phyloP scores from a whole-genome alignment of 2,329 filamentous ascomycete species.

The Remersonia thermophila region DNA sequence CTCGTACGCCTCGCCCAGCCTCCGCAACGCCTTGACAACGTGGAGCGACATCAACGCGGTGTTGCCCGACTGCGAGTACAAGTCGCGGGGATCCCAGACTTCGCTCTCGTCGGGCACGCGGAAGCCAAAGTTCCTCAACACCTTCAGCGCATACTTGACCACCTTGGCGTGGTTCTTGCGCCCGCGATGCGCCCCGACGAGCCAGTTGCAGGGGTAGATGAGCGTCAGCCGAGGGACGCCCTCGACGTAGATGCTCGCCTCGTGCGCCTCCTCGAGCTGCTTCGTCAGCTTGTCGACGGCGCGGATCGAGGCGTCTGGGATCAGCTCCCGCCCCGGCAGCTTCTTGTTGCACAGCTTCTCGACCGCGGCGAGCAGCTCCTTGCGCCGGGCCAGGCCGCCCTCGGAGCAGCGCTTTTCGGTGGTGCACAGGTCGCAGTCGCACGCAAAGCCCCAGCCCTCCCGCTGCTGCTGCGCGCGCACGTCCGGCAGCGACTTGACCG shows the following conservation, averaged over 20 bases:
- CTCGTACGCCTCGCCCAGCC: conserved; percentile 20
- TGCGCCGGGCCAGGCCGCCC: conserved; percentile 14
- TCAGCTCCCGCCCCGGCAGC: conserved; percentile 9
- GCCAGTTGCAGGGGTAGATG: conserved; percentile 26
- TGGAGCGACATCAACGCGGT: conserved; percentile 24
- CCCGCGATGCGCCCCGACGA: conserved; percentile 22
- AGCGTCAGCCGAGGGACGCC: conserved; percentile 23
- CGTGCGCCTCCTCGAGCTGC: conserved; percentile 23
- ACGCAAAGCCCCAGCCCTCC: conserved; percentile 28
- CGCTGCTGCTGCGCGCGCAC: conserved; percentile 19
- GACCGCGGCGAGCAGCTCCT: conserved; percentile 13
- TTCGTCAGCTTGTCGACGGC: conserved; percentile 21
- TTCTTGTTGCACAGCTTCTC: conserved; percentile 18
- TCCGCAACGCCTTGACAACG: conserved; percentile 22
- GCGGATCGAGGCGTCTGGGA: conserved; percentile 23
- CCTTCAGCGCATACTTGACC: conserved; percentile 19
- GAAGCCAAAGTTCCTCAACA: conserved; percentile 26
- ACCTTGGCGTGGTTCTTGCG: conserved; percentile 24
- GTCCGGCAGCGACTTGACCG: conserved; percentile 21
- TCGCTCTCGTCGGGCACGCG: conserved; percentile 13
- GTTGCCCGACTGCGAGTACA: conserved; percentile 15
- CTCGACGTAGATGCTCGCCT: conserved; percentile 19
- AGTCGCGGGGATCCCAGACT: conserved; percentile 15
- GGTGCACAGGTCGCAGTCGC: conserved; percentile 26
- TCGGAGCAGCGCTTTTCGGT: conserved; percentile 18